These are phyloP conservation scores for Yamadazyma nakazawae DNA, from an alignment of 805 yeast genomes.

Conservation along the genomic window DNA sequence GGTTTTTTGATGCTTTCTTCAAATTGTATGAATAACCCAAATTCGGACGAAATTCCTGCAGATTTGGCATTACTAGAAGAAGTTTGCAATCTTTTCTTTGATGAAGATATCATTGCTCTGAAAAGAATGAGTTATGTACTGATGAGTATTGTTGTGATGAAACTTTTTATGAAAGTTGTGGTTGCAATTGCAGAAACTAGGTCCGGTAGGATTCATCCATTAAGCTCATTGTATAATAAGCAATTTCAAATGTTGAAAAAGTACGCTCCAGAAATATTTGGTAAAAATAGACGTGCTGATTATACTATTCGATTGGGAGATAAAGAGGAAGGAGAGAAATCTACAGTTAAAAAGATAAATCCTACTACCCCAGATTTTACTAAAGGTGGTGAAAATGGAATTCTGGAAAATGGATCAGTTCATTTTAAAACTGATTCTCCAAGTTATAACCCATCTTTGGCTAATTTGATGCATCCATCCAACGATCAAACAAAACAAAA, in stretches of 20 bases:
- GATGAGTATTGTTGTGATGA: conserved; percentile 9
- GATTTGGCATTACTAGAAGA: conserved; percentile 25
- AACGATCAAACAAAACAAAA: background rate
- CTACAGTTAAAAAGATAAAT: background rate
- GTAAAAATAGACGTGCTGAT: background rate
- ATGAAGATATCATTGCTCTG: background rate
- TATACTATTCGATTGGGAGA: conserved; percentile 2
- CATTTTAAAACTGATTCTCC: conserved; percentile 13
- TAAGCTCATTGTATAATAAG: background rate
- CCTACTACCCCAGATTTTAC: background rate
- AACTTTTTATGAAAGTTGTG: conserved; percentile 9
- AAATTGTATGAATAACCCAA: conserved; percentile 22
- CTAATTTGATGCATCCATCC: conserved; percentile 20
- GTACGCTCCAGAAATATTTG: conserved; percentile 11
- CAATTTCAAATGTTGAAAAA: conserved; percentile 8
- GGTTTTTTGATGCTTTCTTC: conserved; percentile 27
- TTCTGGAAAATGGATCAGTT: background rate
- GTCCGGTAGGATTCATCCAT: background rate
- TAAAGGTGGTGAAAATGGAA: background rate
- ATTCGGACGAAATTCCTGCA: conserved; percentile 15
- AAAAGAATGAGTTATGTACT: conserved; percentile 7
- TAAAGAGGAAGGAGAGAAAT: background rate
- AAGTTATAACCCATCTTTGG: conserved; percentile 22
- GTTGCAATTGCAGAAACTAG: conserved; percentile 8
- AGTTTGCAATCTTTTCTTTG: conserved; percentile 9